Evolutionary conservation across 768 basidiomycete genomes (phyloP).

Genomic region (Suillus paluster): DNA sequence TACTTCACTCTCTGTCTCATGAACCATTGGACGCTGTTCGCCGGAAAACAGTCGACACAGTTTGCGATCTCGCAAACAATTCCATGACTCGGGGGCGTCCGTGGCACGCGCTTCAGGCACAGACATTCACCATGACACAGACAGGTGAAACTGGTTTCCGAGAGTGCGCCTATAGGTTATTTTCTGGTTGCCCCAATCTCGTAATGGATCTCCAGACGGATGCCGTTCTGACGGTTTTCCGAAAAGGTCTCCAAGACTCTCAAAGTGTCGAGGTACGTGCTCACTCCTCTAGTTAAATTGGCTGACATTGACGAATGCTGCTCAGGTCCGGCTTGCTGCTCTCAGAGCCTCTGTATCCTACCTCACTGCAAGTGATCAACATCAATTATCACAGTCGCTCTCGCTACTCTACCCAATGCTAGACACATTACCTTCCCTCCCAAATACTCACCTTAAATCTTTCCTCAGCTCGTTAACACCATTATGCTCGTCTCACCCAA

Average conservation of each 20-base stretch:
- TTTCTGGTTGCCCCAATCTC: constrained; percentile 75
- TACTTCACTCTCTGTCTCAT: constrained; percentile 69
- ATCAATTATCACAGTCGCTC: constrained; percentile 63
- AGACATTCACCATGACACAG: constrained; percentile 66
- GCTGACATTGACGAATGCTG: constrained; percentile 5
- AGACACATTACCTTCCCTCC: constrained; percentile 68
- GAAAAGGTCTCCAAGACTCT: constrained; percentile 68
- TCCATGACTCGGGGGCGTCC: constrained; percentile 76
- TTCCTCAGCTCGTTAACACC: constrained; percentile 76
- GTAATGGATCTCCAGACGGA: constrained; percentile 79
- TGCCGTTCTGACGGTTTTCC: constrained; percentile 66
- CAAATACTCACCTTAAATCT: constrained; percentile 56
- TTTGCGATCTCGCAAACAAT: constrained; percentile 76
- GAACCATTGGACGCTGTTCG: constrained; percentile 64
- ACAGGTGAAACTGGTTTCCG: constrained; percentile 40
- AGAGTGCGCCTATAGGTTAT: constrained; percentile 72
- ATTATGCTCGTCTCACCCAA: constrained; percentile 66
- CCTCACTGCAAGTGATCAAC: constrained; percentile 61
- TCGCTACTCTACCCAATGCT: constrained; percentile 73
- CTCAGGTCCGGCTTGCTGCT: constrained; percentile 73
- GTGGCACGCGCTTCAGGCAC: constrained; percentile 81
- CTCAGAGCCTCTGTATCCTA: constrained; percentile 73
- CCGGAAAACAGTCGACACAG: constrained; percentile 73
- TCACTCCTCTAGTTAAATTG: neutral
- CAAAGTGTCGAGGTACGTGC: constrained; percentile 60